These are phyloP conservation scores for Favolaschia claudopus DNA, from an alignment of 768 basidiomycete species.

Conservation along the genomic window DNA sequence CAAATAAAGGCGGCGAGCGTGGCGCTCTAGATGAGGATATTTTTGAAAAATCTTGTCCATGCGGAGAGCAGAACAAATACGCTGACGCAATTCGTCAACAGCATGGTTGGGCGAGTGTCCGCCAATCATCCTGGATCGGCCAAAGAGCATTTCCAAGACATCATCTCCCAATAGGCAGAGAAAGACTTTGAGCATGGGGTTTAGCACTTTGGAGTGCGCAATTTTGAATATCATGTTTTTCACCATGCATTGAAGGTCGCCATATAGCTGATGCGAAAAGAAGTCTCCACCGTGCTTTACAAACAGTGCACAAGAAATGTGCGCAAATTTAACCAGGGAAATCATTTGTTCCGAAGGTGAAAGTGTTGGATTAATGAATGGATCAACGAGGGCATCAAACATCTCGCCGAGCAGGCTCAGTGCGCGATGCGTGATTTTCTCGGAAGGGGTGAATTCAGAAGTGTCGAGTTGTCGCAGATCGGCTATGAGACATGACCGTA, in stretches of 20 bases:
- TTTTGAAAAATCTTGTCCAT: background rate
- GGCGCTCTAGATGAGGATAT: background rate
- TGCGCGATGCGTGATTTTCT: conserved; percentile 17
- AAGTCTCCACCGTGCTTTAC: conserved; percentile 4
- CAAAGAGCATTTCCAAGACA: conserved; percentile 24
- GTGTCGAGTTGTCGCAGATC: conserved; percentile 25
- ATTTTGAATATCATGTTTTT: conserved; percentile 24
- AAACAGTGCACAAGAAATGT: background rate
- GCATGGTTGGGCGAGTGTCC: conserved; percentile 3
- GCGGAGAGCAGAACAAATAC: background rate
- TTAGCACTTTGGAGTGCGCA: conserved; percentile 11
- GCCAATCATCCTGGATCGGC: conserved; percentile 13
- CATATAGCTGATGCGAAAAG: too few relatives aligned
- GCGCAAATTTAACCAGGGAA: background rate
- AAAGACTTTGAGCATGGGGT: background rate
- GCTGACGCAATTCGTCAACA: background rate
- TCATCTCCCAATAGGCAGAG: conserved; percentile 21
- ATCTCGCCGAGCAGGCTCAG: conserved; percentile 35
- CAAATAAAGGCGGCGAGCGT: background rate
- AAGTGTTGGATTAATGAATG: conserved; percentile 18
- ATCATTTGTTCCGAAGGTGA: background rate
- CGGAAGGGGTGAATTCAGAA: conserved; percentile 21
- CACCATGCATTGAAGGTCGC: conserved; percentile 18
- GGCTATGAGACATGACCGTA: conserved; percentile 9
- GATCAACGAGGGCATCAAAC: conserved; percentile 21